A percentile compares a stretch with the other conserved stretches of the same genome.
These are phyloP conservation scores for Phytopythium montanum DNA, from an alignment of 352 stramenopile species.

Conservation along the genomic window DNA sequence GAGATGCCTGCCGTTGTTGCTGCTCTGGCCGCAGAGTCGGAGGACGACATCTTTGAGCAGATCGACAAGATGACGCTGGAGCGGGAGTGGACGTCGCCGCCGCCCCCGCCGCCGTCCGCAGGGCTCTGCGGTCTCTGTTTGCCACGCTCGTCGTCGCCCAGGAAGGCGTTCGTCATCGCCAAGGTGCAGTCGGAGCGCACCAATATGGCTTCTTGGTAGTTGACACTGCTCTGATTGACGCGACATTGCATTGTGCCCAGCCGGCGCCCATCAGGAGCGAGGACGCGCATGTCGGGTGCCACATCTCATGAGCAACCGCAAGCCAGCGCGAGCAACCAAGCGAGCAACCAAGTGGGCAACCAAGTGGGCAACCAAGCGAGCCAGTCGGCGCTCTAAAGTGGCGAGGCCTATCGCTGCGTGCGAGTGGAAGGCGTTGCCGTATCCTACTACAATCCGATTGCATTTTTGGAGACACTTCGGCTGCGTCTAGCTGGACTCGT, in stretches of 20 bases:
- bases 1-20: neutral
- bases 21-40: constrained; percentile 36
- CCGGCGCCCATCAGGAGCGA: neutral
- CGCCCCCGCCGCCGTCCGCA: constrained; percentile 26
- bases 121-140: constrained; percentile 36
- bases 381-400: no score
- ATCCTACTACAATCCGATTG: no score
- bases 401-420: no score
- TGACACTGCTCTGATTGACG: neutral
- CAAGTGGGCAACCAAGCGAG: no score
- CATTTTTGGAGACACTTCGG: no score
- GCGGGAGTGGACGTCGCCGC: constrained; percentile 39
- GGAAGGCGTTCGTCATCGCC: constrained; percentile 28
- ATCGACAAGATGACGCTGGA: constrained; percentile 59
- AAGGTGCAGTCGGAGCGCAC: neutral
- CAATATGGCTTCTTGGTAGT: neutral
- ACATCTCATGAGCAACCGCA: neutral
- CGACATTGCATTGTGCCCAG: neutral
- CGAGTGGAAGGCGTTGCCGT: no score
- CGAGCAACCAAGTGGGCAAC: no score
- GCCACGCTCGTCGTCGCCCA: neutral
- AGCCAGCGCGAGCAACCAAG: neutral
- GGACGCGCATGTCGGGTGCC: constrained; percentile 3
- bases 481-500: no score
- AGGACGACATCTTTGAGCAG: constrained; percentile 72